Base-by-base conservation (phyloP, 2,329 filamentous ascomycete species). In the Trichoderma sp. region DNA sequence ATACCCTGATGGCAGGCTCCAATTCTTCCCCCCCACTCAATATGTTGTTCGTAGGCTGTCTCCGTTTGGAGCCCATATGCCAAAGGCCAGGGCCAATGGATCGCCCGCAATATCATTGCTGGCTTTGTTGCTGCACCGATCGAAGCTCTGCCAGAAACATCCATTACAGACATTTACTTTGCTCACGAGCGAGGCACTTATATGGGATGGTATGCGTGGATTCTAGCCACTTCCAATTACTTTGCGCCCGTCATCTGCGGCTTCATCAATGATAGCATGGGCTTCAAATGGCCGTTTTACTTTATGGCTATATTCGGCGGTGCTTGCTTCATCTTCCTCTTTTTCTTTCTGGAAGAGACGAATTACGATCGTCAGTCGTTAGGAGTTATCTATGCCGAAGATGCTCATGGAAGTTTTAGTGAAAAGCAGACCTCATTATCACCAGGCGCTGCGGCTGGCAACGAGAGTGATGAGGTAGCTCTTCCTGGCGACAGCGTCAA, bases 271-370 rank as follows among this genome's bases (percentile, higher is more conserved):
- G 79, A 82, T 13, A 74, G 77, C 5, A 72, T 79, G 64, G 80
- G 79, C 12, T 81, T 78, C 72, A 73, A 75, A 64, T 81, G 80
- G 80, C 79, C 80, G 3, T 81, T 83, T 71, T 82, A 81, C 73
- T 80, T 80, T 73, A 77, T 79, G 4, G 76, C 76, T 3, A 78
- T 82, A 35, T 79, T 82, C 65, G 76, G 77, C 58, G 78, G 71
- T 1, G 75, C 70, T 0, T 76, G 75, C 4, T 77, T 77, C 13
- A 48, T 81, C 0, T 78, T 82, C 37, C 67, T 82, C 0, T 86
- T 88, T 72, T 77, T 89, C 68, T 84, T 89, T 71, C 84, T 87
- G 69, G 86, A 89, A 70, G 87, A 89, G 73, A 86, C 86, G 7
- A 82, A 83, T 15, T 89, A 88, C 70, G 76, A 80, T 52, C 78